Conservation (phyloP, 2,329 filamentous ascomycete species). For the Colletotrichum lini region DNA sequence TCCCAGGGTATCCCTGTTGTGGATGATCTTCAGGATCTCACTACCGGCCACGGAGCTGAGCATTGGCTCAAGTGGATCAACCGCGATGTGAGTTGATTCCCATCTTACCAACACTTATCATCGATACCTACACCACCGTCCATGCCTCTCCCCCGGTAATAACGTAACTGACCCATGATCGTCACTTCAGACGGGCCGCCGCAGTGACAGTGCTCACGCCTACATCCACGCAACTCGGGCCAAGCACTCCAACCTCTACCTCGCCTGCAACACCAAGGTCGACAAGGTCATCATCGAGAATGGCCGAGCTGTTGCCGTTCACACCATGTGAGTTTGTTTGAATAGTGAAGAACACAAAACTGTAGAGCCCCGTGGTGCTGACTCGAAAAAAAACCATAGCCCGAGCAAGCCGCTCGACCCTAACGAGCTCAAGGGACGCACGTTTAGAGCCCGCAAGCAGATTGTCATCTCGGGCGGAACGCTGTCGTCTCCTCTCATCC, state of each 20-base stretch:
- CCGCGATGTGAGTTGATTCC: slow-evolving; percentile 61
- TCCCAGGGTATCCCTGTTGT: slow-evolving; percentile 81
- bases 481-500: slow-evolving; percentile 80
- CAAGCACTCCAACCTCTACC: slow-evolving; percentile 78
- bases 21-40: slow-evolving; percentile 82
- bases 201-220: slow-evolving; percentile 82
- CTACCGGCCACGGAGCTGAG: slow-evolving; percentile 79
- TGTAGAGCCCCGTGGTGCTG: slow-evolving; percentile 14
- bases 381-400: slow-evolving; percentile 42
- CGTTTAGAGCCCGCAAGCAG: slow-evolving; percentile 79
- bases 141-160: too few relatives aligned
- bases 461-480: slow-evolving; percentile 82
- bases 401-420: slow-evolving; percentile 77
- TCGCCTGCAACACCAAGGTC: slow-evolving; percentile 82
- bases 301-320: slow-evolving; percentile 79
- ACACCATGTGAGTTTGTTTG: slow-evolving; percentile 65
- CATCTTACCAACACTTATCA: background rate
- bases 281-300: slow-evolving; percentile 83
- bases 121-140: background rate
- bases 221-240: slow-evolving; percentile 84
- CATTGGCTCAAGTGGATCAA: slow-evolving; percentile 93
- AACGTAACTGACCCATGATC: slow-evolving; percentile 15
- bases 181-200: slow-evolving; percentile 72
- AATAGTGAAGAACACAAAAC: slow-evolving; percentile 53
- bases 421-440: slow-evolving; percentile 63